Conservation (phyloP, 257 asterid genomes). For the Thymus mandschuricus region DNA sequence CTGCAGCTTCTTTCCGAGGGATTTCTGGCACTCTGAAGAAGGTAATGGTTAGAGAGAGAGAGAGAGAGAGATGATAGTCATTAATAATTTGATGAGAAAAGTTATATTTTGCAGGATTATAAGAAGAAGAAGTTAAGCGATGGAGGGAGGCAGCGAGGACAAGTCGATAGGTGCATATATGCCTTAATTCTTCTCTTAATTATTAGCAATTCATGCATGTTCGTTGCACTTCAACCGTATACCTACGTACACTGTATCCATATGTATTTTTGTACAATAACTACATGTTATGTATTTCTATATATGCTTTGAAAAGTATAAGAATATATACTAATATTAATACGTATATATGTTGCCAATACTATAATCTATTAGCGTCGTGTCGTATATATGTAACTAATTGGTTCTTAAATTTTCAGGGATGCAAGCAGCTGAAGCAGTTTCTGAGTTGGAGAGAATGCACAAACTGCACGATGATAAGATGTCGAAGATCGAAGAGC, state of each 20-base stretch:
- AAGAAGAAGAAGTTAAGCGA: neutral
- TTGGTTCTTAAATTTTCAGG: too few species aligned
- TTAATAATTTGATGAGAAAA: neutral
- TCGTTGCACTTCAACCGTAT: neutral
- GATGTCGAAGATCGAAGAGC: constrained; percentile 23
- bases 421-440: neutral
- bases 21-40: neutral
- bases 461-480: constrained; percentile 31
- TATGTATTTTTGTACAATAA: too few species aligned
- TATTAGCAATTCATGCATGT: too few species aligned
- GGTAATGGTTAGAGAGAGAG: constrained; percentile 7
- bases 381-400: too few species aligned
- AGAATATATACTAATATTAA: too few species aligned
- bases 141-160: constrained; percentile 17
- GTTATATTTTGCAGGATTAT: neutral
- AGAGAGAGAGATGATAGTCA: neutral
- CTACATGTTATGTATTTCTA: too few species aligned
- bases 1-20: neutral
- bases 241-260: neutral
- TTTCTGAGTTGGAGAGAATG: constrained; percentile 2
- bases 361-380: too few species aligned
- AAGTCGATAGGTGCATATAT: neutral
- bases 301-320: too few species aligned
- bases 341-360: neutral
- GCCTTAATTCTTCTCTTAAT: neutral